phyloP scores from a whole-genome alignment of 2,329 filamentous ascomycete genomes.

The Sporothrix globosa region DNA sequence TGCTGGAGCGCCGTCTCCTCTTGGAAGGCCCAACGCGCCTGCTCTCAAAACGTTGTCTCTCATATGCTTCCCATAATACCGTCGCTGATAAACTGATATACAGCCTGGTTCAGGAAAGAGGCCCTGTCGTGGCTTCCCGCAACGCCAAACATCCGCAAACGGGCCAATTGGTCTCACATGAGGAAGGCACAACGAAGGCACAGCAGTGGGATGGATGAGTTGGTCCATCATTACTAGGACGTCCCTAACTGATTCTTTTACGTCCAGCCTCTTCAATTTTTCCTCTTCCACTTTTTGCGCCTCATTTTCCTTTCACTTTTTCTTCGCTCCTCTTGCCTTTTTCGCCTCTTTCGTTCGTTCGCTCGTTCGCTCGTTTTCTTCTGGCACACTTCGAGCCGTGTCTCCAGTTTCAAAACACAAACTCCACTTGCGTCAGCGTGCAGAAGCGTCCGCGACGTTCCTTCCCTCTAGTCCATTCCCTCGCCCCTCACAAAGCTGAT shows the following conservation, averaged over 20 bases:
- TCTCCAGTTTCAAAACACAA: conserved; percentile 6
- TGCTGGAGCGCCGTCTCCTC: neutral
- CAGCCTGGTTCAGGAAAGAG: conserved; percentile 21
- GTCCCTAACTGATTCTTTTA: neutral
- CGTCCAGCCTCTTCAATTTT: neutral
- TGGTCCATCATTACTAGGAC: no score
- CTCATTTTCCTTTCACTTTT: neutral
- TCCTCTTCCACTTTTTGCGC: neutral
- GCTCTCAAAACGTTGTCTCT: neutral
- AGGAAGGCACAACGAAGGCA: conserved; percentile 11
- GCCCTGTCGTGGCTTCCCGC: conserved; percentile 18
- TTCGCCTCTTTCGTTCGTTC: conserved; percentile 13
- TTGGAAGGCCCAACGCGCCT: neutral
- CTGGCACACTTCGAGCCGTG: neutral
- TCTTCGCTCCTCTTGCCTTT: neutral
- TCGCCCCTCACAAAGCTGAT: no score
- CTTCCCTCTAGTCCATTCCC: conserved; percentile 1
- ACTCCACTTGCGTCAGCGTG: conserved; percentile 30
- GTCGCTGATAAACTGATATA: conserved; percentile 3
- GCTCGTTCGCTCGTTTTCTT: conserved; percentile 20
- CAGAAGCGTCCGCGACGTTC: conserved; percentile 15
- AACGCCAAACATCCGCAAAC: conserved; percentile 21
- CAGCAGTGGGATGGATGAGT: no score
- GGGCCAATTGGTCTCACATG: conserved; percentile 21
- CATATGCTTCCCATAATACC: neutral